A percentile compares a stretch with the other conserved stretches of the same genome.
Conservation (phyloP, 1,284 basidiomycete species). For the Ganoderma leucocontextum region DNA sequence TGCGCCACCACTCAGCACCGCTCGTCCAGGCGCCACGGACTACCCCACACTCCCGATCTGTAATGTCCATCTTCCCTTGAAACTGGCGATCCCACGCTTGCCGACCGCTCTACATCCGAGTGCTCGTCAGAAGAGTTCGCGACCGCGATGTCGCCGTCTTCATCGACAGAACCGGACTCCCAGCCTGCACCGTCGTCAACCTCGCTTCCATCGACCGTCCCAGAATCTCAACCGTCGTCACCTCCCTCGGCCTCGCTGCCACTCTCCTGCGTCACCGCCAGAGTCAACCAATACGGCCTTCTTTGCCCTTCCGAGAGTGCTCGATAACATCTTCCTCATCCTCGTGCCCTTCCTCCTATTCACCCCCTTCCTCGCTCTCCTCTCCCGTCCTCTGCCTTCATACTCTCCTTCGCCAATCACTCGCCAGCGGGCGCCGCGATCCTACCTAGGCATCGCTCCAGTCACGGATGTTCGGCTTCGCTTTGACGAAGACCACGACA, state of each 20-base stretch:
- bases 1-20: too few species aligned
- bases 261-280: slow-evolving; percentile 35
- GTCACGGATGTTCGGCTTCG: slow-evolving; percentile 85
- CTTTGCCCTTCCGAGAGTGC: slow-evolving; percentile 47
- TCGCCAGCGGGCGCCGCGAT: too few species aligned
- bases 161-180: slow-evolving; percentile 46
- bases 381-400: slow-evolving; percentile 37
- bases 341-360: slow-evolving; percentile 36
- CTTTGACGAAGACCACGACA: slow-evolving; percentile 73
- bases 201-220: slow-evolving; percentile 43
- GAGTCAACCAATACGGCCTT: slow-evolving; percentile 18
- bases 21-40: too few species aligned
- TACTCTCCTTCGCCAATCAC: slow-evolving; percentile 36
- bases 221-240: slow-evolving; percentile 53
- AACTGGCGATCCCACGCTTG: too few species aligned
- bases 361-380: slow-evolving; percentile 39
- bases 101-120: slow-evolving; percentile 33
- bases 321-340: slow-evolving; percentile 42
- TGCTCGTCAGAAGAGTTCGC: slow-evolving; percentile 28
- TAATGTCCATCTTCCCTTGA: too few species aligned
- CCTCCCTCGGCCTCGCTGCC: slow-evolving; percentile 44
- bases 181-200: slow-evolving; percentile 37
- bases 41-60: too few species aligned
- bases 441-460: too few species aligned
- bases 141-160: slow-evolving; percentile 16